Evolutionary conservation across 768 basidiomycete species (phyloP), one percentile per base, ranked within the genome.

Genomic region (Trametes cingulata): DNA sequence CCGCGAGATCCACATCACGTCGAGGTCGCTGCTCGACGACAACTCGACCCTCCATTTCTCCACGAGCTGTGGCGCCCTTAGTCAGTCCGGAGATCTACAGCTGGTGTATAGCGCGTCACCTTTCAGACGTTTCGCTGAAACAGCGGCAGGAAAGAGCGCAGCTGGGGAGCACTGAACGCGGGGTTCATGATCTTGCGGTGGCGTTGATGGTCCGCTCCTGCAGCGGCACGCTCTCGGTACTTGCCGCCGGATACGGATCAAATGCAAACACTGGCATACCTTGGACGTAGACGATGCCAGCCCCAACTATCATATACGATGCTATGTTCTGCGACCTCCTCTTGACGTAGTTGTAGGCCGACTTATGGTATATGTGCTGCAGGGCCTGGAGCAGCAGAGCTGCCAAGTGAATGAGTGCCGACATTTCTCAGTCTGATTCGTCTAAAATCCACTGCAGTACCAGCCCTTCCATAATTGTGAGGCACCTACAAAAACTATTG

Each of bases 331-430:
- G 37, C 2, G 39, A 57, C 60, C 35, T 0, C 29, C 54, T 57
- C 50, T 70, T 68, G 27, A 43, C 46, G 50, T 65, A 72, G 46
- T 58, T 61, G 47, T 70, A 70, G n/a, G 63, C 66, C 5, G 70
- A 65, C n/a, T 64, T 65, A 15, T 72, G 66, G 14, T 61, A 63
- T 17, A 69, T 66, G 37, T 68, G 65, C 24, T 71, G 71, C 35
- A 71, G 24, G 0, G 67, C 70, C 58, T 71, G 53, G 29, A 1
- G 19, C 33, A 6, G 1, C 13, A n/a, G n/a, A n/a, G n/a, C n/a
- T n/a, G n/a, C n/a, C n/a, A n/a, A n/a, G n/a, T n/a, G n/a, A n/a
- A n/a, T n/a, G n/a, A n/a, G n/a, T n/a, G n/a, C n/a, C n/a, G n/a
- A n/a, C n/a, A n/a, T n/a, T n/a, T n/a, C n/a, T n/a, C n/a, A n/a